Evolutionary conservation across 805 yeast species (phyloP), one percentile per base, ranked within the genome.

Genomic region (Maudiozyma barnettii): DNA sequence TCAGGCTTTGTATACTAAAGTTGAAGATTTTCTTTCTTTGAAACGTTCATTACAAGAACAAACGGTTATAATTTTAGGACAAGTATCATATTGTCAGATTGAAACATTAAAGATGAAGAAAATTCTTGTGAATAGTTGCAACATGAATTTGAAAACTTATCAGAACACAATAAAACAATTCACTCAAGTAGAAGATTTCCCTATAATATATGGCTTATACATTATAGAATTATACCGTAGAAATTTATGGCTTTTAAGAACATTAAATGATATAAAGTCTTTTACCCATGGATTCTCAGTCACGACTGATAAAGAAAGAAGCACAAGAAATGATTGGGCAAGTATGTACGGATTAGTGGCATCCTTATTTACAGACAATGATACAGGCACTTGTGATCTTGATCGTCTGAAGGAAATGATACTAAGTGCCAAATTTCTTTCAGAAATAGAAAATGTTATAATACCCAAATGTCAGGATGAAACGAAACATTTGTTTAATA

Each of bases 191-290:
- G 70, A 77, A 13, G 93, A 85, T 59, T 58, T 85, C 23, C 95
- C 95, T 0, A 59, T 84, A 12, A 63, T 84, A 1, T 82, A 84
- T 59, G 93, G 93, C 1, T 67, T 82, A n/a, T 74, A 78, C 61
- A 51, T 82, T 2, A 72, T 84, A 42, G 90, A 84, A 52, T 71
- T 68, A 41, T 66, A 82, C 44, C 69, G 87, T 44, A 76, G 83
- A 53, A 65, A 68, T 42, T 77, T 76, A 53, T 82, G 88, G 84
- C 36, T 47, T 21, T 29, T 48, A 13, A 54, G 63, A 35, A 46
- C 66, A n/a, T 56, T 59, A 16, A 33, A 33, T 33, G 36, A 33
- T 16, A 10, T 16, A 8, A 33, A 33, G 7, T 33, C 36, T 33
- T 33, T 33, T 33, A 33, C n/a, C n/a, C 18, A 14, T 33, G 36